These are phyloP conservation scores for Diaporthe australafricana DNA, from an alignment of 2,329 filamentous ascomycete genomes.

Conservation along the genomic window DNA sequence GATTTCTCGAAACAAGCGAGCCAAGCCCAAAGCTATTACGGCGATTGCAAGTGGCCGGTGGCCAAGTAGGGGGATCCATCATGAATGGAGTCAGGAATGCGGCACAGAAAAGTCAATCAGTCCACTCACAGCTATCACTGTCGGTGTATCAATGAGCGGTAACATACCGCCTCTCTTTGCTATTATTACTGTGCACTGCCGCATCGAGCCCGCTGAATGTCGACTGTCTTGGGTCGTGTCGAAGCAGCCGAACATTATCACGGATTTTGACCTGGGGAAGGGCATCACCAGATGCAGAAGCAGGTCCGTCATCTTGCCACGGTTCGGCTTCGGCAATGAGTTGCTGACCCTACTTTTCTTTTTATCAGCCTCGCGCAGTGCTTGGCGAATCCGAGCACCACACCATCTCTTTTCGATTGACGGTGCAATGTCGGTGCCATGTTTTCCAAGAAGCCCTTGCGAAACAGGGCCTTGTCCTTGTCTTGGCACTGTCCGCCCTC, in stretches of 20 bases:
- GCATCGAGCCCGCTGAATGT: conserved; percentile 9
- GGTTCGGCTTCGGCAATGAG: background rate
- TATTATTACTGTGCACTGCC: conserved; percentile 28
- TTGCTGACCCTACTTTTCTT: conserved; percentile 11
- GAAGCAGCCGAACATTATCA: background rate
- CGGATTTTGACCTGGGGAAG: background rate
- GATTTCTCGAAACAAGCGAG: conserved; percentile 36
- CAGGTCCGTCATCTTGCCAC: background rate
- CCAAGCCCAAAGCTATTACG: conserved; percentile 26
- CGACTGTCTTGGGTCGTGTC: background rate
- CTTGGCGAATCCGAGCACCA: conserved; percentile 20
- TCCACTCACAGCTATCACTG: conserved; percentile 12
- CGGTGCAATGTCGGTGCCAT: conserved; percentile 13
- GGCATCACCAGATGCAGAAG: background rate
- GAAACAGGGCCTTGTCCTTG: conserved; percentile 25
- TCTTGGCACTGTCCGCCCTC: conserved; percentile 32
- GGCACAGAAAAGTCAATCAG: conserved; percentile 10
- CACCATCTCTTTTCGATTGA: background rate
- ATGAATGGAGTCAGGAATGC: conserved; percentile 25
- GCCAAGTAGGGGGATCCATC: conserved; percentile 18
- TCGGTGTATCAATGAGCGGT: conserved; percentile 25
- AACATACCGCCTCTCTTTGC: conserved; percentile 27
- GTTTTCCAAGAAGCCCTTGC: conserved; percentile 2
- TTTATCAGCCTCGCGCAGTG: conserved; percentile 20
- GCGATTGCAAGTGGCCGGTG: conserved; percentile 3